Evolutionary conservation across 2,329 filamentous ascomycete species (phyloP).

Genomic region (Fonsecaea monophora): DNA sequence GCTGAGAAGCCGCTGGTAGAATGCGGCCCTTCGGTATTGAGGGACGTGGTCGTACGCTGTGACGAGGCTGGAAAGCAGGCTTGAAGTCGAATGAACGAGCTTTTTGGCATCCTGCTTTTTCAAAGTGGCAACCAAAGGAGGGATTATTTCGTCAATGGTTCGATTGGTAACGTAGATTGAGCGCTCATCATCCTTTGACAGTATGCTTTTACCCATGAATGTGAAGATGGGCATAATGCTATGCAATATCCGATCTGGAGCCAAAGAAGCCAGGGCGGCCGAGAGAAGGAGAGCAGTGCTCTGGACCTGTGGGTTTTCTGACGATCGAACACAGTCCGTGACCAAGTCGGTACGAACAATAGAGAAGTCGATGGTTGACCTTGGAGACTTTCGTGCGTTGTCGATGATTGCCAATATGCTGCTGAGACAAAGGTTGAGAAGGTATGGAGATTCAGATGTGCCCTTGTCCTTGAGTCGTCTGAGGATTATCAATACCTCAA

Average conservation of each 20-base stretch:
- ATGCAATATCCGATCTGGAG: conserved; percentile 89
- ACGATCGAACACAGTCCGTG: conserved; percentile 91
- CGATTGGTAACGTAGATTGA: conserved; percentile 94
- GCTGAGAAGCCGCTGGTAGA: conserved; percentile 84
- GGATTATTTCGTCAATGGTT: conserved; percentile 92
- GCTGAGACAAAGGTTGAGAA: conserved; percentile 82
- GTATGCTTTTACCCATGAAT: conserved; percentile 90
- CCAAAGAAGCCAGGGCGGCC: conserved; percentile 82
- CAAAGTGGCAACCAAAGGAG: conserved; percentile 84
- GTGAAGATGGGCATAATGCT: conserved; percentile 99
- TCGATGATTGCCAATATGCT: conserved; percentile 85
- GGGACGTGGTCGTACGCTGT: conserved; percentile 97
- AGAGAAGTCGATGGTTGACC: conserved; percentile 73
- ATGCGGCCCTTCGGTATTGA: conserved; percentile 76
- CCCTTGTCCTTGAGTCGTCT: conserved; percentile 82
- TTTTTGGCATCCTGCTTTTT: conserved; percentile 70
- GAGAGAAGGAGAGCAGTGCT: conserved; percentile 88
- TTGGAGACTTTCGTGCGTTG: conserved; percentile 64
- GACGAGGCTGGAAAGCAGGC: conserved; percentile 93
- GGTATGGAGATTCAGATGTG: conserved; percentile 85
- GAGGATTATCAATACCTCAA: conserved; percentile 83
- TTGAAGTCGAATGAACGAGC: conserved; percentile 81
- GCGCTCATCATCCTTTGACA: conserved; percentile 94
- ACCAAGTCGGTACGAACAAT: conserved; percentile 87
- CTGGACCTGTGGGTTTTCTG: conserved; percentile 89